Conservation (phyloP, 495 filamentous ascomycete genomes). For the Cudoniella acicularis region DNA sequence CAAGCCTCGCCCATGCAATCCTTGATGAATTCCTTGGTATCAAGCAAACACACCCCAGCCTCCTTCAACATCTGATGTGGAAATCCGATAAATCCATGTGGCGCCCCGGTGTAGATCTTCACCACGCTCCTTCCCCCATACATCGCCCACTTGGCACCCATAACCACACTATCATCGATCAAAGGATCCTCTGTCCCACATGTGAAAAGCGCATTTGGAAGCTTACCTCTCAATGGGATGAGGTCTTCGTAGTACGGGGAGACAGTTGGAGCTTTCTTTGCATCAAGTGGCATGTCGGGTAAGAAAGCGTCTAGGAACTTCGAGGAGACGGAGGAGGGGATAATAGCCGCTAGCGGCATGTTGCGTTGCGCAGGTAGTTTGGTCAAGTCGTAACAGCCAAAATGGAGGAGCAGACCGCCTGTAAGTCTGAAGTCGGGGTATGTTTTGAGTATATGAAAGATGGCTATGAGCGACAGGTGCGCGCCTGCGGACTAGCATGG, state of each 20-base stretch:
- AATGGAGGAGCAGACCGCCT: conserved; percentile 44
- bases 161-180: conserved; percentile 52
- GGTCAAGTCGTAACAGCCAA: conserved; percentile 42
- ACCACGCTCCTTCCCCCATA: conserved; percentile 44
- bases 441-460: conserved; percentile 40
- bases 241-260: conserved; percentile 46
- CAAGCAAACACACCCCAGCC: conserved; percentile 23
- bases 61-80: conserved; percentile 23
- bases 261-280: conserved; percentile 35
- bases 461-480: conserved; percentile 40
- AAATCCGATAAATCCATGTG: conserved; percentile 44
- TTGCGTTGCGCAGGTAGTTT: conserved; percentile 31
- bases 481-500: conserved; percentile 39
- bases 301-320: conserved; percentile 40
- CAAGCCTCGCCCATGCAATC: conserved; percentile 1
- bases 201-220: conserved; percentile 50
- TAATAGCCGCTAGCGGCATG: conserved; percentile 33
- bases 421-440: conserved; percentile 34
- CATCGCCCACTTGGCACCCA: conserved; percentile 49
- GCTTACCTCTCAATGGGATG: conserved; percentile 25
- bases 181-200: conserved; percentile 51
- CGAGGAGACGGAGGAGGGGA: conserved; percentile 36
- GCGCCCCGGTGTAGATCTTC: conserved; percentile 49
- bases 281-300: conserved; percentile 32
- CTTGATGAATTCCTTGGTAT: conserved; percentile 19